Percentiles rank a stretch among this genome's conserved stretches.
These are phyloP conservation scores for Rhizopus sp. DNA, from an alignment of 371 early-diverging fungal genomes.

Conservation along the genomic window DNA sequence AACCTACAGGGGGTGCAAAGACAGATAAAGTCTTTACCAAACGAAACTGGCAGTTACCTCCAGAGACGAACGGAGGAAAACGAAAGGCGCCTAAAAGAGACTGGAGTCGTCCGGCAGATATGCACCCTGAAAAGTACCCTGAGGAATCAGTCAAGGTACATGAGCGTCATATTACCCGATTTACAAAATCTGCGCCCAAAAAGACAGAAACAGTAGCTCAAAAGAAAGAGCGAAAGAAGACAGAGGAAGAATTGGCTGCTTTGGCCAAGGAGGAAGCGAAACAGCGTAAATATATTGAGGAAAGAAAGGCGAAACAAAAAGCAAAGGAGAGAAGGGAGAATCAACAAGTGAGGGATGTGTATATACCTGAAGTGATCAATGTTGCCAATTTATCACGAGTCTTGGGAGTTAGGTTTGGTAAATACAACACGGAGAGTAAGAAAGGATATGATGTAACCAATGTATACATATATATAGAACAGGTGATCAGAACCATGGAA, in stretches of 20 bases:
- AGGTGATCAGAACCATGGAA: conserved; percentile 69
- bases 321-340: conserved; percentile 30
- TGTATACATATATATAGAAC: conserved; percentile 38
- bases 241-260: conserved; percentile 32
- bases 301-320: conserved; percentile 29
- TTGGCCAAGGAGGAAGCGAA: conserved; percentile 32
- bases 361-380: conserved; percentile 81
- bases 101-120: conserved; percentile 37
- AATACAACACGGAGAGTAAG: not conserved
- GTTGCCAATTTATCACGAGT: conserved; percentile 80
- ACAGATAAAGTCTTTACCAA: not conserved
- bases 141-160: conserved; percentile 28
- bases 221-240: conserved; percentile 35
- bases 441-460: not conserved
- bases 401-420: conserved; percentile 73
- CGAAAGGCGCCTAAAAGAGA: conserved; percentile 29
- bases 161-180: conserved; percentile 30
- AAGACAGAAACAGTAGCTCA: conserved; percentile 24
- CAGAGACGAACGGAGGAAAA: conserved; percentile 2
- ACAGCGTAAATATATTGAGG: conserved; percentile 21
- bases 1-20: not conserved
- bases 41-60: no score
- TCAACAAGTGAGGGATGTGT: conserved; percentile 61
- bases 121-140: conserved; percentile 33
- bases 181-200: conserved; percentile 18